Evolutionary conservation across 352 stramenopile species (phyloP), one percentile per base, ranked within the genome.

Genomic region (Phytophthora hibernalis): DNA sequence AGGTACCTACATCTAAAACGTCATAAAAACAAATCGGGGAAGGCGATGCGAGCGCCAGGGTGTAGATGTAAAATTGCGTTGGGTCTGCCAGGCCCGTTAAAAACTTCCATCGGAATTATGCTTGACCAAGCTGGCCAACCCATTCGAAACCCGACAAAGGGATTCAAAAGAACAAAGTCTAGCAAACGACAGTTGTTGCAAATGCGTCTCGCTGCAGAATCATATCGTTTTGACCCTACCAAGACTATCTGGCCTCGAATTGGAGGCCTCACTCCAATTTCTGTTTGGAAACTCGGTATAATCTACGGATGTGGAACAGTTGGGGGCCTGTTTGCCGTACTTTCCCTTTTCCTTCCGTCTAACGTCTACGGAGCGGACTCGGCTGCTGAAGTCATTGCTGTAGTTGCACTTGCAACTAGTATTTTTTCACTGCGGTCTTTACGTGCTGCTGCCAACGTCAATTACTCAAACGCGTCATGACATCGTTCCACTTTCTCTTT

Each of bases 401-500:
- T 40, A 9, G 12, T 43, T 18, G 35, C 35, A 15, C 12, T 43
- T 3, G 13, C 16, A 43, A 15, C 13, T 33, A 18, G 35, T 26
- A 3, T 64, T 12, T 64, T 1, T 54, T 55, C 21, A 51, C 31
- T 9, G 24, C 18, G 1, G 22, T 64, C 24, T 54, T 22, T 44
- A 18, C 28, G n/a, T 52, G 33, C 35, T 57, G 56, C n/a, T 52
- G 56, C 13, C 56, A 64, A 22, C 45, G 56, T 0, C 44, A 57
- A 43, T 16, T 64, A 21, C 28, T 64, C 22, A 44, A 35, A 30
- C 56, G 56, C 15, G 21, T 64, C 12, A 26, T 50, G n/a, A 51
- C 45, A 13, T 64, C 56, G 8, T 64, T 64, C 45, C 44, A 64
- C 33, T 64, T 51, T 13, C 13, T 42, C 1, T 56, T 64, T 10